A percentile compares a stretch with the other conserved stretches of the same genome.
Conservation (phyloP, 2,329 filamentous ascomycete genomes). For the Epichloe gansuensis region DNA sequence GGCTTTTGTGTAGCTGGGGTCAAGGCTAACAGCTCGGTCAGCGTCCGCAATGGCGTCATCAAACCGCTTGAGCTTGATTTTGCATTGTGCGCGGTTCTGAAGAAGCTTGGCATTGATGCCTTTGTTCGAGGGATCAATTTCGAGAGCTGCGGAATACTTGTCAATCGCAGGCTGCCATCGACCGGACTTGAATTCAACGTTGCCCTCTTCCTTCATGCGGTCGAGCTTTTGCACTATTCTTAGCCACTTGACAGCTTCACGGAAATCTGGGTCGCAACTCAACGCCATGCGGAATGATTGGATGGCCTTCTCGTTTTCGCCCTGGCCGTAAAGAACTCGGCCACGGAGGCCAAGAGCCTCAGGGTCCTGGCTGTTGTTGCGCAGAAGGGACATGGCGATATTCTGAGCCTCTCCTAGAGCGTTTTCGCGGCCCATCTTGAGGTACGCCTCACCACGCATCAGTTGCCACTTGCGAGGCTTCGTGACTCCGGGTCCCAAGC, state of each 20-base stretch:
- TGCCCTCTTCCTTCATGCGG: slow-evolving; percentile 88
- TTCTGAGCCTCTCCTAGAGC: slow-evolving; percentile 85
- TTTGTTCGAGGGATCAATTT: slow-evolving; percentile 77
- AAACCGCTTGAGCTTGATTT: slow-evolving; percentile 72
- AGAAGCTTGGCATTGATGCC: slow-evolving; percentile 89
- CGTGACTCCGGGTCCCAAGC: slow-evolving; percentile 59
- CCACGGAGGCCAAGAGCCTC: slow-evolving; percentile 87
- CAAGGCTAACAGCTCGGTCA: slow-evolving; percentile 68
- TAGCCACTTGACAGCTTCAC: slow-evolving; percentile 76
- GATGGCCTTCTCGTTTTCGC: slow-evolving; percentile 89
- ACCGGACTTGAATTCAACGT: slow-evolving; percentile 75
- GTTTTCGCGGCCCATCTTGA: slow-evolving; percentile 86
- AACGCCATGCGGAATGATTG: slow-evolving; percentile 85
- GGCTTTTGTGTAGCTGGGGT: slow-evolving; percentile 78
- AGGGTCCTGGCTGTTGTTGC: slow-evolving; percentile 79
- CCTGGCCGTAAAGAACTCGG: slow-evolving; percentile 75
- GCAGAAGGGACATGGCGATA: slow-evolving; percentile 75
- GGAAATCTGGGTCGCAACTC: slow-evolving; percentile 83
- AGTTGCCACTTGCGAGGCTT: slow-evolving; percentile 89
- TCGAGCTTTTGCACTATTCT: slow-evolving; percentile 85
- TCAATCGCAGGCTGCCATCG: slow-evolving; percentile 70
- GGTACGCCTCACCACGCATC: slow-evolving; percentile 79
- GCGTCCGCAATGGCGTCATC: slow-evolving; percentile 74
- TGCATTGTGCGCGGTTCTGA: slow-evolving; percentile 82
- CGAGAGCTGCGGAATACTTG: slow-evolving; percentile 70